Base-by-base conservation (phyloP, 176 grass and related monocot genomes). In the Cenchrus americanus region DNA sequence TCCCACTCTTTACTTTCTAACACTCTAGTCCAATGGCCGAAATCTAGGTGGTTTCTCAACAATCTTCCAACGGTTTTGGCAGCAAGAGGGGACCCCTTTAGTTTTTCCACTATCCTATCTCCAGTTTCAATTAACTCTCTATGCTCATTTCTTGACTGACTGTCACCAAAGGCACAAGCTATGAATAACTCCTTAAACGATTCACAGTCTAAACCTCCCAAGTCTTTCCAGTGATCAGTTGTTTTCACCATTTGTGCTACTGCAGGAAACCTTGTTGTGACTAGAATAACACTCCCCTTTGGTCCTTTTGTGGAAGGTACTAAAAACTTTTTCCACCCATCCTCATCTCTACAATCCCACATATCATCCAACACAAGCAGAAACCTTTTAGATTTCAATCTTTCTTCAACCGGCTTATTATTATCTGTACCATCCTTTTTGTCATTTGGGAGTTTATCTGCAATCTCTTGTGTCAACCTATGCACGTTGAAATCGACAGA, bases 351-450 rank as follows among this genome's bases (percentile, higher is more conserved):
- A 2, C 48, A 10, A 30, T 15, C 40, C 77, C 77, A 80, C 2
- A 86, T 72, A 66, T 80, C 77, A 80, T 86, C 84, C 17, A 86
- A 27, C 6, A 80, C 17, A 55, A 86, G 6, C 14, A 86, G 44
- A 75, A 87, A 47, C 32, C 42, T 43, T 27, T 58, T 80, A 7
- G 46, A 44, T 60, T 64, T 65, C 66, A 86, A 8, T 48, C 27
- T 66, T 12, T 74, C 11, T 34, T 64, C 34, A 15, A 80, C 49
- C 1, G 8, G 3, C 4, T 26, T 13, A 34, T 1, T 34, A 34
- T 34, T 34, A 14, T 51, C 54, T 6, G 10, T 1, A 8, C 1
- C 14, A 6, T 6, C 19, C 0, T 17, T 4, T 44, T 62, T 83
- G 41, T 41, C 44, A 15, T 3, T 26, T 41, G 2, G 4, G 1